Percentiles rank a stretch among this genome's conserved stretches.
phyloP scores from a whole-genome alignment of 345 rosid species.

The Schrenkiella parvula region DNA sequence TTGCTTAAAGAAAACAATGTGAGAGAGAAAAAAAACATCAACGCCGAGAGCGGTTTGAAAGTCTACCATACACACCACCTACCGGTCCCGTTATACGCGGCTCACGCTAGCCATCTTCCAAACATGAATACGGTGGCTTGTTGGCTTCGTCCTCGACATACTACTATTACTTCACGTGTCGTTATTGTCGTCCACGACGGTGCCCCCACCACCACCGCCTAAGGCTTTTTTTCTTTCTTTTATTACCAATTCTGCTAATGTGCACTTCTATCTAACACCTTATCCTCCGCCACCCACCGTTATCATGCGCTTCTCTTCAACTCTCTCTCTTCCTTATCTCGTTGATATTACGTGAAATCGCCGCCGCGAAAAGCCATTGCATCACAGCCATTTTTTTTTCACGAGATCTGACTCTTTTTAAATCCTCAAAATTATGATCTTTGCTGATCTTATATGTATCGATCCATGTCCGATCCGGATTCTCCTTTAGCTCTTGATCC shows the following conservation, averaged over 20 bases:
- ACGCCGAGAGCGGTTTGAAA: slow-evolving; percentile 19
- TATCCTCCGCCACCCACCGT: slow-evolving; percentile 30
- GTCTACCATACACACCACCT: slow-evolving; percentile 29
- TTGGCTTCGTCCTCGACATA: slow-evolving; percentile 33
- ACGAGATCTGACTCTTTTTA: background rate
- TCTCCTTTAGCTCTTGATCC: slow-evolving; percentile 36
- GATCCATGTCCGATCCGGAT: slow-evolving; percentile 39
- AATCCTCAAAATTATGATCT: background rate
- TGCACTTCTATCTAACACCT: slow-evolving; percentile 25
- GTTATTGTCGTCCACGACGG: slow-evolving; percentile 25
- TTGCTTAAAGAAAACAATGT: background rate
- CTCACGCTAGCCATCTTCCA: slow-evolving; percentile 40
- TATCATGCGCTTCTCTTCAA: slow-evolving; percentile 30
- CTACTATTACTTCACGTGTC: slow-evolving; percentile 35
- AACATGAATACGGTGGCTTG: slow-evolving; percentile 30
- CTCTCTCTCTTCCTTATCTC: slow-evolving; percentile 30
- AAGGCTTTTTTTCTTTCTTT: background rate
- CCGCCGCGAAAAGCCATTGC: slow-evolving; percentile 33
- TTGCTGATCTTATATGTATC: background rate
- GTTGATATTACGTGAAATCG: slow-evolving; percentile 24
- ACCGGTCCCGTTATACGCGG: slow-evolving; percentile 36
- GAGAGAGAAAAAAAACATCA: background rate
- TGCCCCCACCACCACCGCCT: slow-evolving; percentile 33
- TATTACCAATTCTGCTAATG: slow-evolving; percentile 9
- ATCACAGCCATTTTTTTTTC: slow-evolving; percentile 18